phyloP scores from a whole-genome alignment of 768 basidiomycete genomes.

The Kwoniella europaea region DNA sequence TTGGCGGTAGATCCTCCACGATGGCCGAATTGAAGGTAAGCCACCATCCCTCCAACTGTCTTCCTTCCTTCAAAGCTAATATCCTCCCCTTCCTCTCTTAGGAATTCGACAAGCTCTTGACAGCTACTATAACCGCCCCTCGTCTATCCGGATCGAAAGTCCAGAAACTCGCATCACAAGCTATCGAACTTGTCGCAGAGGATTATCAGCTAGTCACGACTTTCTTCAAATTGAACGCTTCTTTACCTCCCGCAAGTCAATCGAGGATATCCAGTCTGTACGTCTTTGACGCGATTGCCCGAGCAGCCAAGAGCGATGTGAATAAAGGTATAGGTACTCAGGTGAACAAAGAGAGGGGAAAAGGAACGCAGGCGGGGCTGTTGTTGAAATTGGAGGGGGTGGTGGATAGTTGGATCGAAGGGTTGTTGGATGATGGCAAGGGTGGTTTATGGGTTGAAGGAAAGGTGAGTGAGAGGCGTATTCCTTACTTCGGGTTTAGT shows the following conservation, averaged over 20 bases:
- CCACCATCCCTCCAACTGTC: background rate
- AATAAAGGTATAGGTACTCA: constrained; percentile 70
- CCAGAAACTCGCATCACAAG: constrained; percentile 72
- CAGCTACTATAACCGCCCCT: constrained; percentile 80
- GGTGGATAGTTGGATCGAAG: constrained; percentile 84
- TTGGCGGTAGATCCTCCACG: background rate
- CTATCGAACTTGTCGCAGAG: constrained; percentile 77
- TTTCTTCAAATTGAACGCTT: constrained; percentile 86
- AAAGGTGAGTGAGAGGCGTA: constrained; percentile 73
- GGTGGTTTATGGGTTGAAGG: constrained; percentile 65
- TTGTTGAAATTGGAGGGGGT: constrained; percentile 87
- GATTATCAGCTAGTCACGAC: constrained; percentile 77
- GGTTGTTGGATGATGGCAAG: constrained; percentile 70
- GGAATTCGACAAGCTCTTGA: constrained; percentile 80
- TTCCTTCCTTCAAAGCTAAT: background rate
- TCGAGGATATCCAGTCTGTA: constrained; percentile 85
- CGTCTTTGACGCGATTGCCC: constrained; percentile 87
- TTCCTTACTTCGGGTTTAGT: background rate
- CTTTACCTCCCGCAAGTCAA: constrained; percentile 65
- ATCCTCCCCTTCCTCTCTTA: constrained; percentile 51
- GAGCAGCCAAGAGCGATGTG: constrained; percentile 73
- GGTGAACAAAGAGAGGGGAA: constrained; percentile 58
- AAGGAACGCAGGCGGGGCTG: constrained; percentile 58
- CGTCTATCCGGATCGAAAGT: constrained; percentile 87
- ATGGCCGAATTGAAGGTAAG: constrained; percentile 19